Evolutionary conservation across 345 rosid species (phyloP).

Genomic region (Populus nigra): DNA sequence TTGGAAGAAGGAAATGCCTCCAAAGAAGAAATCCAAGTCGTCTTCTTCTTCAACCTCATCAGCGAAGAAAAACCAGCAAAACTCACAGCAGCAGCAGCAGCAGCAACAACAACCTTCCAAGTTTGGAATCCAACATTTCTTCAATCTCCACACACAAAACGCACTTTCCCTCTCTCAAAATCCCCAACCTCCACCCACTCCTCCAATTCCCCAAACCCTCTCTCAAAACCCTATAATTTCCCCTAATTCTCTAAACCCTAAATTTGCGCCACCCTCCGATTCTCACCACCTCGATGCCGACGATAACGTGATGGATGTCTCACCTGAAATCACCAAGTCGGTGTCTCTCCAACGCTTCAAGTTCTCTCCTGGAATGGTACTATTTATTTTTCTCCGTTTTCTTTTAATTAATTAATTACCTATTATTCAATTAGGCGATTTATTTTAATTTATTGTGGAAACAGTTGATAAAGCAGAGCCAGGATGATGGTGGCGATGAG

Average conservation of each 20-base stretch:
- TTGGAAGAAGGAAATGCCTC: slow-evolving; percentile 46
- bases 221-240: not conserved
- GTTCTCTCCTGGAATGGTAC: slow-evolving; percentile 93
- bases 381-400: not conserved
- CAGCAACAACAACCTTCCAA: slow-evolving; percentile 35
- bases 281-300: not conserved
- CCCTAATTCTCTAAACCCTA: too few species aligned
- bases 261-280: not conserved
- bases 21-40: slow-evolving; percentile 56
- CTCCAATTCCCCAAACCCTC: not conserved
- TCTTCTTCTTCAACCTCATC: slow-evolving; percentile 37
- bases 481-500: slow-evolving; percentile 80
- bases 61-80: slow-evolving; percentile 30
- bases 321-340: slow-evolving; percentile 63
- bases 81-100: slow-evolving; percentile 27
- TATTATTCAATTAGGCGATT: too few species aligned
- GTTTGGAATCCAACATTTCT: slow-evolving; percentile 81
- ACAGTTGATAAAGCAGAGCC: slow-evolving; percentile 89
- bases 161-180: slow-evolving; percentile 25
- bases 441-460: not conserved
- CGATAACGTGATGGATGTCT: slow-evolving; percentile 3
- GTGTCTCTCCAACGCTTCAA: slow-evolving; percentile 50
- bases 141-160: slow-evolving; percentile 68
- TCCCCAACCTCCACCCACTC: not conserved
- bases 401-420: not conserved